phyloP scores from a whole-genome alignment of 2,329 filamentous ascomycete genomes.

The Bipolaris sorokiniana region DNA sequence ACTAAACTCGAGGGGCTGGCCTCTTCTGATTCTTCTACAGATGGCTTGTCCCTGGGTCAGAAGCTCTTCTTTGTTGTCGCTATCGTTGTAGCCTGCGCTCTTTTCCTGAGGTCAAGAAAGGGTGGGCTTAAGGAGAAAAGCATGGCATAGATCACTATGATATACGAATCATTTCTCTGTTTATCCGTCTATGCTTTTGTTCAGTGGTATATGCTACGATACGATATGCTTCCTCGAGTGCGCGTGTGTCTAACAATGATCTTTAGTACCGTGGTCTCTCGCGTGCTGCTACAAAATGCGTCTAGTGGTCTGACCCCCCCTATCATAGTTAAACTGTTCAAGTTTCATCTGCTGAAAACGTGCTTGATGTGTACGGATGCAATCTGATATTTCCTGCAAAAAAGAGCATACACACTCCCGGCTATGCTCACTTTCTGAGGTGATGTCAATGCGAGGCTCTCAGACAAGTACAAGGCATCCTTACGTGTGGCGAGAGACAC shows the following conservation, averaged over 20 bases:
- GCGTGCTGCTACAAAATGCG: background rate
- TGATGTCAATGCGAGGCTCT: background rate
- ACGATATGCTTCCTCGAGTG: background rate
- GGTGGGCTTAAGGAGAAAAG: constrained; percentile 47
- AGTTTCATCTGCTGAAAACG: background rate
- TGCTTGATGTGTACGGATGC: background rate
- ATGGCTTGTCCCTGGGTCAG: constrained; percentile 51
- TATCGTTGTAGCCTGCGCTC: constrained; percentile 51
- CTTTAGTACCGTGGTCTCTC: background rate
- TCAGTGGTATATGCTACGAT: background rate
- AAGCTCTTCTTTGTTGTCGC: constrained; percentile 55
- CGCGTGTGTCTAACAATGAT: background rate
- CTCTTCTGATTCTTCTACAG: constrained; percentile 24
- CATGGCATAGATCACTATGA: constrained; percentile 44
- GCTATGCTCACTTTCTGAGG: background rate
- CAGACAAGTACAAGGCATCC: background rate
- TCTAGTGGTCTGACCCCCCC: background rate
- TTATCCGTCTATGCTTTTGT: background rate
- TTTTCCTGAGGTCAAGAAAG: constrained; percentile 49
- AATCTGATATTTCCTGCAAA: background rate
- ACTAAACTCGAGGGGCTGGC: constrained; percentile 27
- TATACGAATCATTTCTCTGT: constrained; percentile 12
- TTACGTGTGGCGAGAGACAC: background rate
- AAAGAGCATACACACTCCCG: background rate
- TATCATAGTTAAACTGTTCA: background rate